These are phyloP conservation scores for Parachaetomium inaequale DNA, from an alignment of 495 filamentous ascomycete genomes.

Conservation along the genomic window DNA sequence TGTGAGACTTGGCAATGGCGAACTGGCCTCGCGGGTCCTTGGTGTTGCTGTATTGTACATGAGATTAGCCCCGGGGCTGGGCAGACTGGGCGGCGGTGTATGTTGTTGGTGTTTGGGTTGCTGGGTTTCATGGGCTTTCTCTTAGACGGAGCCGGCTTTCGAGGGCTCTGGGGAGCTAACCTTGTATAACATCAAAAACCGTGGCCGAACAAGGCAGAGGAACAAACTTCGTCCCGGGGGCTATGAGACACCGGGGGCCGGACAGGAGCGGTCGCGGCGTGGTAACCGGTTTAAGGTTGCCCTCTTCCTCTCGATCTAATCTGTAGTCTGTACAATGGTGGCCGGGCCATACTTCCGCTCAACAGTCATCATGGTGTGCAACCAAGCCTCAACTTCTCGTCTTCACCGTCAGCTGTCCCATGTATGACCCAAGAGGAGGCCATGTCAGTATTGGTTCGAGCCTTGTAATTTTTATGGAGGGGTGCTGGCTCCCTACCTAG, in stretches of 20 bases:
- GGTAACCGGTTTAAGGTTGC: too few relatives aligned
- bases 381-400: not conserved
- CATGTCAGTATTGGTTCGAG: too few relatives aligned
- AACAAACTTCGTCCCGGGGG: not conserved
- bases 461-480: too few relatives aligned
- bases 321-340: not conserved
- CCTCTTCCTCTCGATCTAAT: not conserved
- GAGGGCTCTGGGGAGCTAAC: not conserved
- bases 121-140: not conserved
- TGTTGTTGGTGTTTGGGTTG: slow-evolving; percentile 4
- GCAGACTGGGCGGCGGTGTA: slow-evolving; percentile 1
- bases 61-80: not conserved
- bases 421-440: too few relatives aligned
- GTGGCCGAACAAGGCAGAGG: not conserved
- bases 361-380: not conserved
- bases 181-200: slow-evolving; percentile 10
- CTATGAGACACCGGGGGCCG: not conserved
- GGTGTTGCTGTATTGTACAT: not conserved
- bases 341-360: not conserved
- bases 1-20: not conserved
- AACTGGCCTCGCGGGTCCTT: not conserved
- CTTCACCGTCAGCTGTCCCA: not conserved
- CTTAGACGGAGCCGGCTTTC: not conserved
- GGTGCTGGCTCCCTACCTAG: too few relatives aligned
- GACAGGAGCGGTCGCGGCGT: not conserved